Conservation (phyloP, 2,329 filamentous ascomycete species). For the Fusarium miscanthi region DNA sequence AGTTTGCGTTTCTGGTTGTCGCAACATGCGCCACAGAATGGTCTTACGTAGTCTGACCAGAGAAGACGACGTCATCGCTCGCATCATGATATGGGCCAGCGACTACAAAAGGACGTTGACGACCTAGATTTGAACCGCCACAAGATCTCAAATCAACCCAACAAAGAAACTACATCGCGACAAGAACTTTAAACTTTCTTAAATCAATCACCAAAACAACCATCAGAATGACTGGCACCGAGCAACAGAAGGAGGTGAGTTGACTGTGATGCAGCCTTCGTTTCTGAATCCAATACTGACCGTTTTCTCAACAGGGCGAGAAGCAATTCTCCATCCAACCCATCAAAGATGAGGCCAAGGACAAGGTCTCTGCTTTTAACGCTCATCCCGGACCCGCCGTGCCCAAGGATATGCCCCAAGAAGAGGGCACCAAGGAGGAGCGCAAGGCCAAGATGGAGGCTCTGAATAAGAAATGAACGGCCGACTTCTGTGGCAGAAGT, state of each 20-base stretch:
- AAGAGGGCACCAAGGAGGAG: conserved; percentile 76
- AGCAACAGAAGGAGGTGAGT: conserved; percentile 49
- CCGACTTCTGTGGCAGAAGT: background rate
- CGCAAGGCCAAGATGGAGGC: conserved; percentile 72
- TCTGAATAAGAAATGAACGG: conserved; percentile 66
- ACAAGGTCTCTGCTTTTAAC: conserved; percentile 63
- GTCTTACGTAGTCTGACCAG: conserved; percentile 35
- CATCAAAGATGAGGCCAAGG: conserved; percentile 56
- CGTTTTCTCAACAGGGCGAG: conserved; percentile 49
- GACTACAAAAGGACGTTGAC: conserved; percentile 41
- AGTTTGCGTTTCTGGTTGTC: conserved; percentile 28
- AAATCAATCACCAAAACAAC: conserved; percentile 12
- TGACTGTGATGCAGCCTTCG: background rate
- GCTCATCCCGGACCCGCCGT: conserved; percentile 70
- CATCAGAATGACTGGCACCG: conserved; percentile 46
- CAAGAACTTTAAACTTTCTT: background rate
- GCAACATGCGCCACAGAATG: conserved; percentile 30
- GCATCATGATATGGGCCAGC: conserved; percentile 21
- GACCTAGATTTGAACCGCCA: conserved; percentile 1
- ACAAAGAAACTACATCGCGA: conserved; percentile 5
- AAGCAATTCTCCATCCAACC: conserved; percentile 60
- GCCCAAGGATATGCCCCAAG: conserved; percentile 62
- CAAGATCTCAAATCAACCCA: conserved; percentile 6
- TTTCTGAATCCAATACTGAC: conserved; percentile 7
- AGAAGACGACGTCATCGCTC: conserved; percentile 46